Evolutionary conservation across 345 rosid genomes (phyloP), one percentile per base, ranked within the genome.

Genomic region (Orychophragmus violaceus): DNA sequence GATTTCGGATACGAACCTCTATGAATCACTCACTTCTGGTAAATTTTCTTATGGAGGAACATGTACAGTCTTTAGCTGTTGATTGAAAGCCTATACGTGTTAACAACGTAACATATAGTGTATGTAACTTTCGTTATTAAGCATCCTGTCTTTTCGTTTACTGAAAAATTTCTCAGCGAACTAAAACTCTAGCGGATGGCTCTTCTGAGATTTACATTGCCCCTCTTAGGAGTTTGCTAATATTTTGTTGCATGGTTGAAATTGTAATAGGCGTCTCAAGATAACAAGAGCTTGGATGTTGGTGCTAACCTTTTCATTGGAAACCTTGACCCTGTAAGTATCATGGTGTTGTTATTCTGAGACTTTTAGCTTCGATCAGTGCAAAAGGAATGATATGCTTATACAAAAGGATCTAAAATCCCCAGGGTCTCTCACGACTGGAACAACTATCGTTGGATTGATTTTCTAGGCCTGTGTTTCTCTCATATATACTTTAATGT

Each of bases 271-370:
- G 96, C 96, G 6, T 83, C 99, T 14, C 99, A 94, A 85, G 99
- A 94, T 80, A 94, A 94, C 76, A 94, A 94, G 83, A 94, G 95
- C 65, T 76, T 91, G 82, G 99, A 94, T 57, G 96, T 94, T 28
- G 97, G 99, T 52, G 99, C 99, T 33, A 94, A 94, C 74, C 95
- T 94, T 61, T 94, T 94, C 71, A 94, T 91, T 28, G 97, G 97
- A 50, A 94, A 94, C 79, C 95, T 94, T 69, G 99, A 94, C 63
- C 91, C 99, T 11, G 97, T 90, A 74, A 84, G 95, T 77, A 30
- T 23, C 60, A 5, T 42, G 21, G 11, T 21, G 27, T 6, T 19
- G 11, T 17, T 46, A 45, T 12, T 45, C 51, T 44, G 49, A 18
- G 18, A 41, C n/a, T n/a, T n/a, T n/a, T n/a, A n/a, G n/a, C n/a